phyloP scores from a whole-genome alignment of 257 asterid species.

The Oldenlandia corymbosa region DNA sequence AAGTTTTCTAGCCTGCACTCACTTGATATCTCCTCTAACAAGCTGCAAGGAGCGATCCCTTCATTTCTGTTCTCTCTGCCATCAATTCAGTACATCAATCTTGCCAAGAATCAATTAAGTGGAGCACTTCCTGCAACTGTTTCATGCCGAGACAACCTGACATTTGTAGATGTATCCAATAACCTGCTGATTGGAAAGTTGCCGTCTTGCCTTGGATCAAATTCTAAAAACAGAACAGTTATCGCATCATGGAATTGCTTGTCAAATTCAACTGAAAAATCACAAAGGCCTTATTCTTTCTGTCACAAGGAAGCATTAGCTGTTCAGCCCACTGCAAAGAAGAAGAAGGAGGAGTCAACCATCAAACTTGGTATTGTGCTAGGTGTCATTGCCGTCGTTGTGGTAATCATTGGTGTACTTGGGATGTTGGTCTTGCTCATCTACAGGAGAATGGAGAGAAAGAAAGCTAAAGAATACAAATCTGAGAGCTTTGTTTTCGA shows the following conservation, averaged over 20 bases:
- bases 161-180: slow-evolving; percentile 62
- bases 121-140: slow-evolving; percentile 52
- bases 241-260: slow-evolving; percentile 61
- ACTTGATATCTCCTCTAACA: slow-evolving; percentile 66
- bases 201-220: slow-evolving; percentile 69
- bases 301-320: slow-evolving; percentile 92
- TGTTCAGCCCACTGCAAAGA: slow-evolving; percentile 55
- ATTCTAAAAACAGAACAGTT: slow-evolving; percentile 44
- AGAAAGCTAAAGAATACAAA: slow-evolving; percentile 33
- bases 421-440: slow-evolving; percentile 49
- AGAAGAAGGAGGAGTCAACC: slow-evolving; percentile 27
- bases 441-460: slow-evolving; percentile 35
- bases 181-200: slow-evolving; percentile 72
- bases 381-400: slow-evolving; percentile 59
- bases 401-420: slow-evolving; percentile 34
- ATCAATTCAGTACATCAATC: slow-evolving; percentile 40
- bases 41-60: slow-evolving; percentile 78
- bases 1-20: slow-evolving; percentile 37
- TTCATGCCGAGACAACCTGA: slow-evolving; percentile 48
- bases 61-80: slow-evolving; percentile 63
- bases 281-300: slow-evolving; percentile 52
- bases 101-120: slow-evolving; percentile 61
- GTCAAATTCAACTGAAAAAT: slow-evolving; percentile 53
- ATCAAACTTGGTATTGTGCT: slow-evolving; percentile 71
- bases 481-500: slow-evolving; percentile 52